phyloP scores from a whole-genome alignment of 2,329 filamentous ascomycete genomes.

The Fusarium sacchari region DNA sequence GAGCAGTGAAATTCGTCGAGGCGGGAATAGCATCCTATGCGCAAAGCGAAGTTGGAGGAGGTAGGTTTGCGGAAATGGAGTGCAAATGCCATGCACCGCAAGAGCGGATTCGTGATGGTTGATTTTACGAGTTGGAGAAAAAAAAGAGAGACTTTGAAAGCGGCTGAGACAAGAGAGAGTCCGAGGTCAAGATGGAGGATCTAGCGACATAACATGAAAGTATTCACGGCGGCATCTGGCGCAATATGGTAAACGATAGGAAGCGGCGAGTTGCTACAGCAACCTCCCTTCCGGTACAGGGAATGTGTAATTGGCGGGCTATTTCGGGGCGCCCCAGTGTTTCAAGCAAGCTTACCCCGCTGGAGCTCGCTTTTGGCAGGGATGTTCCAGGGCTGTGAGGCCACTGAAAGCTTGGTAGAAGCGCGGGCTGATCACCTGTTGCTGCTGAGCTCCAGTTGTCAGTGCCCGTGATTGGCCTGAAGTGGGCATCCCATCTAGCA shows the following conservation, averaged over 20 bases:
- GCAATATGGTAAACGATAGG: conserved; percentile 11
- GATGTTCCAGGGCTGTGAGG: conserved; percentile 25
- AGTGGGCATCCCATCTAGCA: neutral
- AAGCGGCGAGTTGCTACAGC: conserved; percentile 37
- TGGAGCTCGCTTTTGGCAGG: conserved; percentile 36
- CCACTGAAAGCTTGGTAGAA: conserved; percentile 34
- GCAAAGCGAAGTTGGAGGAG: conserved; percentile 23
- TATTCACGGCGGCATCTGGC: conserved; percentile 35
- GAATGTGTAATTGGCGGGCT: conserved; percentile 32
- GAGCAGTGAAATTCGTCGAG: conserved; percentile 40
- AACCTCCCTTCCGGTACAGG: conserved; percentile 18
- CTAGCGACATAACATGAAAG: conserved; percentile 26
- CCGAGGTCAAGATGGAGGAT: conserved; percentile 10
- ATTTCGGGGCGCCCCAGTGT: conserved; percentile 35
- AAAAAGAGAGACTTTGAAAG: conserved; percentile 34
- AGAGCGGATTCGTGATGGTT: conserved; percentile 17
- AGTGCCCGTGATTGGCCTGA: conserved; percentile 18
- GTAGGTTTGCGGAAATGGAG: conserved; percentile 7
- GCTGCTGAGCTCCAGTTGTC: conserved; percentile 15
- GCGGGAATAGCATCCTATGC: conserved; percentile 41
- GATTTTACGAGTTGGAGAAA: conserved; percentile 10
- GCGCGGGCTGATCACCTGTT: conserved; percentile 32
- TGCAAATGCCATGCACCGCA: conserved; percentile 28
- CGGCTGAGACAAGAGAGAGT: conserved; percentile 38
- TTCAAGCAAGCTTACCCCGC: conserved; percentile 43